phyloP scores from a whole-genome alignment of 2,329 filamentous ascomycete genomes.

The Chrysoporthe deuterocubensis region DNA sequence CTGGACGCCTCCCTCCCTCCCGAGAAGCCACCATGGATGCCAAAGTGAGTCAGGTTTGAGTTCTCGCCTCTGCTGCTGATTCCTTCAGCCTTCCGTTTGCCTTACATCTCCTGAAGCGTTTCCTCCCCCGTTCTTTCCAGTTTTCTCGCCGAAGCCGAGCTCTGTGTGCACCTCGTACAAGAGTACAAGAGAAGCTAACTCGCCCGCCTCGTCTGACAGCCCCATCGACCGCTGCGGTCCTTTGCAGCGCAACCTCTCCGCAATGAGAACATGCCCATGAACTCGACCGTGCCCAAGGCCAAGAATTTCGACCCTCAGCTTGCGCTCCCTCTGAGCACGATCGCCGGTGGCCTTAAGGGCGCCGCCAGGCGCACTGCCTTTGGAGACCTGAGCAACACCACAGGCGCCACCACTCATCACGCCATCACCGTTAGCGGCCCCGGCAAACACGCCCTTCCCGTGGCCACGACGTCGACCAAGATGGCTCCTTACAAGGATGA shows the following conservation, averaged over 20 bases:
- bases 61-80: slow-evolving; percentile 11
- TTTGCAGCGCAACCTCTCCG: slow-evolving; percentile 42
- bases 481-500: slow-evolving; percentile 33
- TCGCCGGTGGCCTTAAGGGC: slow-evolving; percentile 62
- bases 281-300: slow-evolving; percentile 9
- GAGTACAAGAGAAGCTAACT: slow-evolving; percentile 19
- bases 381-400: slow-evolving; percentile 79
- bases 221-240: slow-evolving; percentile 66
- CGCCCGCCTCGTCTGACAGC: slow-evolving; percentile 53
- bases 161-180: slow-evolving; percentile 5
- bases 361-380: slow-evolving; percentile 78
- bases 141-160: slow-evolving; percentile 11
- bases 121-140: neutral
- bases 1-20: neutral
- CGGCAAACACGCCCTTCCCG: slow-evolving; percentile 38
- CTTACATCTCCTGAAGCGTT: neutral
- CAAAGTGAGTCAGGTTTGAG: slow-evolving; percentile 40
- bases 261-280: slow-evolving; percentile 69
- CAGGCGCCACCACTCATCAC: slow-evolving; percentile 41
- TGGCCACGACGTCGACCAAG: slow-evolving; percentile 36
- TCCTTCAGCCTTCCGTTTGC: neutral
- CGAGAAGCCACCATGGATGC: slow-evolving; percentile 43
- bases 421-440: slow-evolving; percentile 39
- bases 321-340: slow-evolving; percentile 40
- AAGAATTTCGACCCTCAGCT: slow-evolving; percentile 20